Base-by-base conservation (phyloP, 1,284 basidiomycete species). In the Boletus semigastroideus region DNA sequence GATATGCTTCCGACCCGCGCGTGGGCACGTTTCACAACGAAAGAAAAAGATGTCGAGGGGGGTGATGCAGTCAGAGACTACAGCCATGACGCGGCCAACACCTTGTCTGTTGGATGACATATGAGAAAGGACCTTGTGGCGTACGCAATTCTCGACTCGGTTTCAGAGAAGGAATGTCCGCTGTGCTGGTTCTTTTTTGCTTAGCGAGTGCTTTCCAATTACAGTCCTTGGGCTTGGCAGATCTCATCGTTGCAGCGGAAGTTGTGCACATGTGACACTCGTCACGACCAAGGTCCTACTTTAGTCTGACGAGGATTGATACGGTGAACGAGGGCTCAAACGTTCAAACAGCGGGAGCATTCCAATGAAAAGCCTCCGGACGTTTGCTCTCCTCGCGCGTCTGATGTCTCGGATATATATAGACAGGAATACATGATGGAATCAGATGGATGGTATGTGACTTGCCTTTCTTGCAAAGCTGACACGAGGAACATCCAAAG, bases 321-420 rank as follows among this genome's bases (percentile, higher is more conserved):
- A n/a, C 4, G n/a, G n/a, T n/a, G n/a, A n/a, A n/a, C 10, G 16
- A 36, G 13, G 52, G 30, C 33, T 38, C 22, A 22, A 25, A 25
- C 25, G 22, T 25, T 34, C 28, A 34, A 25, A 25, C 25, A 25
- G 8, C 25, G 22, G 37, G 33, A 61, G 38, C 37, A 34, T n/a
- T 33, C 38, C 30, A 41, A 48, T 31, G 42, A 30, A n/a, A 41
- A 36, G 28, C 22, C 34, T 36, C 33, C 33, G 41, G n/a, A 34
- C 33, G 22, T 3, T 22, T 22, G 22, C 14, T 34, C 33, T 34
- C 33, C 30, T 42, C 13, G 41, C 13, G 28, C 48, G 51, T 36
- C 27, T 34, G 11, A 30, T 22, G 33, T 41, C 33, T 48, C 30
- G 20, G 34, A 51, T 53, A 49, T 61, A 54, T 53, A 49, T 59